Conservation (phyloP, 306 rosid species). For the Pterocarpus macrocarpus region DNA sequence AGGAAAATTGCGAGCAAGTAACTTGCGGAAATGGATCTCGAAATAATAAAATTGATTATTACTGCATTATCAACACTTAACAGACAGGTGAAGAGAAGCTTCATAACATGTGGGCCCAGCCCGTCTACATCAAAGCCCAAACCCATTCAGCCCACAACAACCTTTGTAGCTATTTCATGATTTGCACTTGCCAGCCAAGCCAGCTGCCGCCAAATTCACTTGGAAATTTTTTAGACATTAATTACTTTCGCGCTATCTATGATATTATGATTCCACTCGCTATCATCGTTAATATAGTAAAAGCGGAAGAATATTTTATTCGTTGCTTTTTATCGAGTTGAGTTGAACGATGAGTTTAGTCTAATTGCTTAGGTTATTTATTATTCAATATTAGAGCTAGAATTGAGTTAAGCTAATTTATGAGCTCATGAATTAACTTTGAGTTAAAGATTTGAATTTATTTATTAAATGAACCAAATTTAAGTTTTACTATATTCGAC, state of each 20-base stretch:
- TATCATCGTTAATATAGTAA: too few species aligned
- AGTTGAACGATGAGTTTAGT: too few species aligned
- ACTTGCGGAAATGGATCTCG: constrained; percentile 41
- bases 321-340: too few species aligned
- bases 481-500: too few species aligned
- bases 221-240: not conserved
- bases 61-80: not conserved
- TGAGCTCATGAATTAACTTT: too few species aligned
- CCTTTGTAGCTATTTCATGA: not conserved
- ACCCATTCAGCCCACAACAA: not conserved
- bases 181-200: not conserved
- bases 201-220: not conserved
- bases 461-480: too few species aligned
- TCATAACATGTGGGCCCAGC: constrained; percentile 2
- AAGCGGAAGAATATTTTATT: too few species aligned
- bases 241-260: not conserved
- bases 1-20: constrained; percentile 2
- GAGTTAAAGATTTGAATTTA: too few species aligned
- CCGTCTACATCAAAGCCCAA: not conserved
- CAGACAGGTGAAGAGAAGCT: constrained; percentile 12
- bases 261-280: too few species aligned
- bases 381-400: too few species aligned
- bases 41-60: not conserved
- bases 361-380: too few species aligned
- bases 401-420: too few species aligned